Evolutionary conservation across 345 rosid genomes (phyloP).

Genomic region (Bruguiera sexangula): DNA sequence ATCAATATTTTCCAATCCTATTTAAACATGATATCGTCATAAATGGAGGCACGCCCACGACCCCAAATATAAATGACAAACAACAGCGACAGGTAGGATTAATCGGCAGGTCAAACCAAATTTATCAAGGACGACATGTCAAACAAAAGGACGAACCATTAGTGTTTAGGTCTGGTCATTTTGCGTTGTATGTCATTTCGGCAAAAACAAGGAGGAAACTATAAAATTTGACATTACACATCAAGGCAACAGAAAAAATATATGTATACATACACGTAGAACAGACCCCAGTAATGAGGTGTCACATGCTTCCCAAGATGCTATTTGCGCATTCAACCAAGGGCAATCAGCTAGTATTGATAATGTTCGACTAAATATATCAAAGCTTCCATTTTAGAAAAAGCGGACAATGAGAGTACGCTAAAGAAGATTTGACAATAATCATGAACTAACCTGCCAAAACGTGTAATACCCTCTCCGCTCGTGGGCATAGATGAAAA

Average conservation of each 20-base stretch:
- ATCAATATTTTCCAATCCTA: conserved; percentile 10
- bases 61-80: background rate
- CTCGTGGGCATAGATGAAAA: conserved; percentile 96
- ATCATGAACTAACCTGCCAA: conserved; percentile 76
- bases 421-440: background rate
- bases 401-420: conserved; percentile 12
- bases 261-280: too few relatives aligned
- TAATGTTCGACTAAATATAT: too few relatives aligned
- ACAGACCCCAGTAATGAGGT: too few relatives aligned
- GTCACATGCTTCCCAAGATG: too few relatives aligned
- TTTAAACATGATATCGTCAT: background rate
- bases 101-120: background rate
- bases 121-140: background rate
- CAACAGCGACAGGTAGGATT: background rate
- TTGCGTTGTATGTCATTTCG: background rate
- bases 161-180: background rate
- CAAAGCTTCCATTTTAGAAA: background rate
- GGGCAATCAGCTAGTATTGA: too few relatives aligned
- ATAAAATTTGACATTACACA: too few relatives aligned
- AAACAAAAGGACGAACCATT: conserved; percentile 7
- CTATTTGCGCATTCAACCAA: too few relatives aligned
- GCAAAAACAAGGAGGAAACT: too few relatives aligned
- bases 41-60: conserved; percentile 4
- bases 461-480: conserved; percentile 95
- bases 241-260: too few relatives aligned